These are phyloP conservation scores for Alternaria ventricosa DNA, from an alignment of 2,329 filamentous ascomycete species.

Conservation along the genomic window DNA sequence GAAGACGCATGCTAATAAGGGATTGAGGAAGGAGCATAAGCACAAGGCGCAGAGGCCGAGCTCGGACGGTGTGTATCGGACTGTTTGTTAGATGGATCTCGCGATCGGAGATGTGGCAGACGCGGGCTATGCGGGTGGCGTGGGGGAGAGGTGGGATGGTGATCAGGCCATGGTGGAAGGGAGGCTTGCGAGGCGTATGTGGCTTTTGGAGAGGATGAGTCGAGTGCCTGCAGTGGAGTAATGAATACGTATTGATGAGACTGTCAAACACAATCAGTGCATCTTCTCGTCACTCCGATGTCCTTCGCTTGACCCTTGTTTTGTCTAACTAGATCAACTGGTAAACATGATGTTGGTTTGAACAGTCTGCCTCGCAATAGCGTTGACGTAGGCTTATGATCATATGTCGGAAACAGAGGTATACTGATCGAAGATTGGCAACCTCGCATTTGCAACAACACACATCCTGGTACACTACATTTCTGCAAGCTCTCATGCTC, in stretches of 20 bases:
- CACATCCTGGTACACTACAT: no score
- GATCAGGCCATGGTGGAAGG: not conserved
- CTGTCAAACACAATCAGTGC: not conserved
- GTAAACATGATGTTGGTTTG: not conserved
- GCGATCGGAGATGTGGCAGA: not conserved
- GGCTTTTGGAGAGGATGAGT: not conserved
- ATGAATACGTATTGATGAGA: not conserved
- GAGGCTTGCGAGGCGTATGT: not conserved
- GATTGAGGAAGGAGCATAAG: slow-evolving; percentile 49
- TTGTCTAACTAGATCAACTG: not conserved
- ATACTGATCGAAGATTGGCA: not conserved
- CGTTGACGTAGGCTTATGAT: not conserved
- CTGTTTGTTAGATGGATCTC: slow-evolving; percentile 50
- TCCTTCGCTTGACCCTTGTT: not conserved
- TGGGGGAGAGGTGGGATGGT: not conserved
- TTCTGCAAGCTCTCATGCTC: no score
- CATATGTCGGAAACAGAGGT: not conserved
- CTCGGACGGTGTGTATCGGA: slow-evolving; percentile 56
- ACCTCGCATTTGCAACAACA: no score
- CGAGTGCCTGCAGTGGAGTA: not conserved
- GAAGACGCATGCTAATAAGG: slow-evolving; percentile 50
- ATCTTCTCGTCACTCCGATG: not conserved
- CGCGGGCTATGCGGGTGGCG: not conserved
- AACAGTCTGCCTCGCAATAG: not conserved
- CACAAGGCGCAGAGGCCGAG: slow-evolving; percentile 56